These are phyloP conservation scores for Scytalidium sp. DNA, from an alignment of 2,329 filamentous ascomycete genomes.

Conservation along the genomic window DNA sequence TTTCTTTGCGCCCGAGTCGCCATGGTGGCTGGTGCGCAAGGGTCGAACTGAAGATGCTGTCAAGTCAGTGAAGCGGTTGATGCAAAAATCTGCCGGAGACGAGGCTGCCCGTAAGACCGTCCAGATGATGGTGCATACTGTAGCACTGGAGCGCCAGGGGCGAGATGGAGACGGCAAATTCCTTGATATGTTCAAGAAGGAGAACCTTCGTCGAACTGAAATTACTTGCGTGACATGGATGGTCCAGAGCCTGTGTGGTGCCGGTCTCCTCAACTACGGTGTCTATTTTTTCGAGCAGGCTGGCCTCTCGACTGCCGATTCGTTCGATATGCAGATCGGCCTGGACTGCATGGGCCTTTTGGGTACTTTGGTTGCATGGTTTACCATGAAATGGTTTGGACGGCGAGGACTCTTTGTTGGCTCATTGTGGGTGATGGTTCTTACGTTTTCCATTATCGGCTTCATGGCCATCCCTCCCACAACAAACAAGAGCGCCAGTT, in stretches of 20 bases:
- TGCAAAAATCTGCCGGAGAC: conserved; percentile 34
- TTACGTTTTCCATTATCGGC: conserved; percentile 5
- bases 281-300: conserved; percentile 57
- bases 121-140: conserved; percentile 49
- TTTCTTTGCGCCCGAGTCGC: conserved; percentile 40
- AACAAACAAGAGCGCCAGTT: conserved; percentile 23
- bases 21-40: conserved; percentile 44
- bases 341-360: conserved; percentile 41
- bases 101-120: conserved; percentile 42
- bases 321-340: conserved; percentile 52
- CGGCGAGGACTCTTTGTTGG: conserved; percentile 4
- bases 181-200: conserved; percentile 48
- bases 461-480: conserved; percentile 1
- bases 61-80: conserved; percentile 19
- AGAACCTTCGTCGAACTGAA: conserved; percentile 45
- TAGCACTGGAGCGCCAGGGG: background rate
- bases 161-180: background rate
- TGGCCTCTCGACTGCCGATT: conserved; percentile 41
- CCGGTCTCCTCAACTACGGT: conserved; percentile 59
- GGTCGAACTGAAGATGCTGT: conserved; percentile 39
- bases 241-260: conserved; percentile 58
- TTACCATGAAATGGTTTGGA: conserved; percentile 4
- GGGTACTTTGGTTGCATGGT: conserved; percentile 36
- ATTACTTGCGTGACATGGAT: conserved; percentile 55
- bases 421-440: conserved; percentile 2